Evolutionary conservation across 306 rosid species (phyloP).

Genomic region (Fragaria nilgerrensis): DNA sequence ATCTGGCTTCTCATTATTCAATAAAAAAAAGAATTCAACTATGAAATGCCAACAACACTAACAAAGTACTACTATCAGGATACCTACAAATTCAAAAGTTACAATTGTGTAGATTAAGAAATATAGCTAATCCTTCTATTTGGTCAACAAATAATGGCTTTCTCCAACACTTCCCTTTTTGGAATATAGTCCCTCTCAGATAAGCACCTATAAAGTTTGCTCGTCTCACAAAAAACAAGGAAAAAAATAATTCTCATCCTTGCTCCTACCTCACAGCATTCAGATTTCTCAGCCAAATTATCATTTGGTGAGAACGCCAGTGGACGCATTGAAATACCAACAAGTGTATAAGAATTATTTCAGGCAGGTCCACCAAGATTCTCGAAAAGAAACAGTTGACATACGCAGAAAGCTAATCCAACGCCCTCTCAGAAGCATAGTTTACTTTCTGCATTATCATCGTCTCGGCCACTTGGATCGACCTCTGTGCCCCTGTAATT

Average conservation of each 20-base stretch:
- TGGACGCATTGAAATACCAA: constrained; percentile 41
- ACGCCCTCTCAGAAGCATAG: constrained; percentile 79
- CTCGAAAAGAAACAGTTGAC: constrained; percentile 29
- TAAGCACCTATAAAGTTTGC: constrained; percentile 37
- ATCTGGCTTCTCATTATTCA: not conserved
- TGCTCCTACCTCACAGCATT: constrained; percentile 41
- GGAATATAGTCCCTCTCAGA: constrained; percentile 35
- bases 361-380: constrained; percentile 38
- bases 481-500: constrained; percentile 93
- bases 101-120: constrained; percentile 43
- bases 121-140: constrained; percentile 53
- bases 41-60: constrained; percentile 24
- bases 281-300: constrained; percentile 34
- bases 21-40: not conserved
- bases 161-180: constrained; percentile 37
- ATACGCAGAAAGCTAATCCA: constrained; percentile 39
- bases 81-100: constrained; percentile 42
- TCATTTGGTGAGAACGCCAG: constrained; percentile 31
- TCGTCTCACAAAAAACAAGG: constrained; percentile 27
- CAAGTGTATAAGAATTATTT: constrained; percentile 38
- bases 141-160: constrained; percentile 44
- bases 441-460: constrained; percentile 96
- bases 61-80: constrained; percentile 32
- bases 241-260: constrained; percentile 23
- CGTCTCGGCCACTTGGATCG: constrained; percentile 76